Base-by-base conservation (phyloP, 805 yeast genomes). In the Cephaloascus fragrans region DNA sequence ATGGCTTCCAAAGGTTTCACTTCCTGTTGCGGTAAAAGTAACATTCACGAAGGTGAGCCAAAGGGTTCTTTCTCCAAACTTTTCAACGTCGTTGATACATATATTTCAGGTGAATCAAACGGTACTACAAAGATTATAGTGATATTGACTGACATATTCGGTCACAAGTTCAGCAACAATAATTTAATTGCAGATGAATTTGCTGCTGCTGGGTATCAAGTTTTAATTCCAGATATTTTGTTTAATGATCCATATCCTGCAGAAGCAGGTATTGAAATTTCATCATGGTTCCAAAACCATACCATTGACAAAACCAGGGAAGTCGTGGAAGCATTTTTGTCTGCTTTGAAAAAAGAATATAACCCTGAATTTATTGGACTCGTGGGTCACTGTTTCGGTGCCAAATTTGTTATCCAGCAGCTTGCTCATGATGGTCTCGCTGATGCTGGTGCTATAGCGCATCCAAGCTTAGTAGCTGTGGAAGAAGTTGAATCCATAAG, bases 331-430 rank as follows among this genome's bases (percentile, higher is more conserved):
- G 58, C 56, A 3, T 82, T 72, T 48, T 51, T 81, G 43, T 49
- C 53, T 2, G 52, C 51, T 8, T 57, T 82, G 41, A 71, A 62
- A 43, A 49, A 53, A 19, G 72, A 71, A 41, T 55, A 58, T 39
- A 59, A 59, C 15, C 73, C 75, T 15, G 55, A 63, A 38, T 74
- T 67, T 46, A 43, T 81, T 18, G 77, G 73, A 34, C 74, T 75
- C 16, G 61, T 81, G 41, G 96, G 96, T 18, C 78, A 86, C 65
- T 87, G 96, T 62, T 87, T 67, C 46, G 96, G 96, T 55, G 95
- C 86, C 32, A 83, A 79, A 57, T 78, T 65, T 48, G 77, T 73
- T 28, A 49, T 83, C 41, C 76, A 71, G 43, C 72, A 78, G n/a
- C n/a, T n/a, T n/a, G n/a, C n/a, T n/a, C n/a, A n/a, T n/a, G n/a